phyloP scores from a whole-genome alignment of 257 asterid species.

The Eustoma russellianum region DNA sequence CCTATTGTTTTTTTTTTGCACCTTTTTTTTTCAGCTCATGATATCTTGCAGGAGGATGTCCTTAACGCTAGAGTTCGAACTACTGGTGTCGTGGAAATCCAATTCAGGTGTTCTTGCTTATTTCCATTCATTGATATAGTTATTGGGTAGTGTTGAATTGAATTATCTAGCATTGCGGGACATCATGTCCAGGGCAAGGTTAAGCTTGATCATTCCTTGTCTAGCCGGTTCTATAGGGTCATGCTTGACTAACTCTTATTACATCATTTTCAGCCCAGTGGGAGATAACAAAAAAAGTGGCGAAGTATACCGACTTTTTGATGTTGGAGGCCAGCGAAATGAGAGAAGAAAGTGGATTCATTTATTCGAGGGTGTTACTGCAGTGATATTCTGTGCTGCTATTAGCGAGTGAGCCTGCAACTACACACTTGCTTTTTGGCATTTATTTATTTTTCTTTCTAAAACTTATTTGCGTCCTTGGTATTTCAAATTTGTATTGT shows the following conservation, averaged over 20 bases:
- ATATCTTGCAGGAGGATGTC: constrained; percentile 71
- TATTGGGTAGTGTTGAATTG: background rate
- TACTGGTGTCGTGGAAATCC: constrained; percentile 96
- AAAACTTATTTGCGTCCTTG: too few relatives aligned
- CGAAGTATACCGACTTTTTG: constrained; percentile 88
- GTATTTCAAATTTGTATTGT: too few relatives aligned
- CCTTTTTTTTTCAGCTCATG: constrained; percentile 12
- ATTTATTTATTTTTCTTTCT: too few relatives aligned
- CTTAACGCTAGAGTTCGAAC: constrained; percentile 98
- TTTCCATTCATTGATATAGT: background rate
- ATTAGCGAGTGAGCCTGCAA: constrained; percentile 77
- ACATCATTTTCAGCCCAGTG: constrained; percentile 75
- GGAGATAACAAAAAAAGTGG: constrained; percentile 96
- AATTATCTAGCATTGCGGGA: background rate
- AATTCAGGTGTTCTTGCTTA: constrained; percentile 72
- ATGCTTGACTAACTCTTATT: constrained; percentile 13
- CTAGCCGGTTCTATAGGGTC: too few relatives aligned
- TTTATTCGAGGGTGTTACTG: constrained; percentile 97
- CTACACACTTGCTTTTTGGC: too few relatives aligned
- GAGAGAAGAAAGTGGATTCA: constrained; percentile 99
- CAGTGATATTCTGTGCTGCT: constrained; percentile 97
- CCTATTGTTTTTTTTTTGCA: background rate
- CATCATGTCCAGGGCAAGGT: background rate
- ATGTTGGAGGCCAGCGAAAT: constrained; percentile 99
- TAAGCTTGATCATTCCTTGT: too few relatives aligned